phyloP scores from a whole-genome alignment of 441 rosid genomes.

The Geranium incanum region DNA sequence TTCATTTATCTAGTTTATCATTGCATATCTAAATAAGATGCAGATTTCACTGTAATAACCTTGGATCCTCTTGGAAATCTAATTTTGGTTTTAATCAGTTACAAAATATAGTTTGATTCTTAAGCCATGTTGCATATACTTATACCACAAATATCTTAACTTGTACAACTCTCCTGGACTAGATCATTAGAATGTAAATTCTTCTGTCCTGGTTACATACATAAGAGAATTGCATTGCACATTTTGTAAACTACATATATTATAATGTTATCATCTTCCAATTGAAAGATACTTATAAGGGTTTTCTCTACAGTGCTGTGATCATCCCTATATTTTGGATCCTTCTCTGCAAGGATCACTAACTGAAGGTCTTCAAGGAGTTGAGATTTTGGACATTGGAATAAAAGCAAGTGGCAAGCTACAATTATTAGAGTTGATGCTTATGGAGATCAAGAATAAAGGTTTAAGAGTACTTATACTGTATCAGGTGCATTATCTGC shows the following conservation, averaged over 20 bases:
- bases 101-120: background rate
- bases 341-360: slow-evolving; percentile 32
- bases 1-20: slow-evolving; percentile 2
- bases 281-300: slow-evolving; percentile 5
- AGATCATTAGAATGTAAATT: background rate
- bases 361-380: slow-evolving; percentile 30
- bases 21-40: background rate
- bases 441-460: slow-evolving; percentile 45
- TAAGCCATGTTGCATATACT: background rate
- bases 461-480: slow-evolving; percentile 64
- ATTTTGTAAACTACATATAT: background rate
- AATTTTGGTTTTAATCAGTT: background rate
- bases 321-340: slow-evolving; percentile 76
- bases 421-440: slow-evolving; percentile 68
- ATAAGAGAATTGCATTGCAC: background rate
- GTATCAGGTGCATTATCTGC: slow-evolving; percentile 62
- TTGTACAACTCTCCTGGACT: background rate
- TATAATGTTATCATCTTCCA: background rate
- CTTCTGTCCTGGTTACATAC: background rate
- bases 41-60: background rate
- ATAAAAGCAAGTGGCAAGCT: slow-evolving; percentile 90
- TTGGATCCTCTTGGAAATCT: background rate
- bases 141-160: background rate
- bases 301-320: slow-evolving; percentile 63
- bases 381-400: slow-evolving; percentile 55